Conservation (phyloP, 176 grass and related monocot genomes). For the Eragrostis curvula region DNA sequence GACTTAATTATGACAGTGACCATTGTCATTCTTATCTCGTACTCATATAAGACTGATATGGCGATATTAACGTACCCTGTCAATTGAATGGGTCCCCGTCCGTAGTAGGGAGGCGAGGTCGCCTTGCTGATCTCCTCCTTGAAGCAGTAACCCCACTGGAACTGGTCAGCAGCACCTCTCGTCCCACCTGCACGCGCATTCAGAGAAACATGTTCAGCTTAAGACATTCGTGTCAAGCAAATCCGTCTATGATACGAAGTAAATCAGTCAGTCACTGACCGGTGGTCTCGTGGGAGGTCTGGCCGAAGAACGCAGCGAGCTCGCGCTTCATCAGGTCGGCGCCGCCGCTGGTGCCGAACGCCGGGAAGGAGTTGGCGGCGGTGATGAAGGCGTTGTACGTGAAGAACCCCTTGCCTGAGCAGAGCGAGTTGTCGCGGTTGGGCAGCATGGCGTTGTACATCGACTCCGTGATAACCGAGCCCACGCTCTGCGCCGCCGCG, state of each 20-base stretch:
- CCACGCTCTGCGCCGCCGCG: slow-evolving; percentile 12
- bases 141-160: slow-evolving; percentile 55
- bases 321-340: slow-evolving; percentile 8
- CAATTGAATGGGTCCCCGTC: slow-evolving; percentile 69
- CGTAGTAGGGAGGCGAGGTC: slow-evolving; percentile 39
- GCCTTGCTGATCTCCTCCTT: slow-evolving; percentile 16
- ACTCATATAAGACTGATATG: neutral
- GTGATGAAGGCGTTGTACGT: slow-evolving; percentile 51
- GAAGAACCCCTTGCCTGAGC: slow-evolving; percentile 48
- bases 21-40: neutral
- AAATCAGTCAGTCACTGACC: slow-evolving; percentile 3
- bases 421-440: slow-evolving; percentile 38
- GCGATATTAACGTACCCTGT: slow-evolving; percentile 42
- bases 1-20: neutral
- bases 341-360: slow-evolving; percentile 48
- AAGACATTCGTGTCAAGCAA: neutral
- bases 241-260: too few species aligned
- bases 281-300: slow-evolving; percentile 67
- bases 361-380: slow-evolving; percentile 40
- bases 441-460: slow-evolving; percentile 45
- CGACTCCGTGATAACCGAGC: slow-evolving; percentile 35
- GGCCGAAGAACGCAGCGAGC: slow-evolving; percentile 63
- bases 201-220: neutral
- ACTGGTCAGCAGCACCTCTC: slow-evolving; percentile 43
- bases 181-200: slow-evolving; percentile 5